Evolutionary conservation across 768 basidiomycete species (phyloP).

Genomic region (Lactarius akahatsu): DNA sequence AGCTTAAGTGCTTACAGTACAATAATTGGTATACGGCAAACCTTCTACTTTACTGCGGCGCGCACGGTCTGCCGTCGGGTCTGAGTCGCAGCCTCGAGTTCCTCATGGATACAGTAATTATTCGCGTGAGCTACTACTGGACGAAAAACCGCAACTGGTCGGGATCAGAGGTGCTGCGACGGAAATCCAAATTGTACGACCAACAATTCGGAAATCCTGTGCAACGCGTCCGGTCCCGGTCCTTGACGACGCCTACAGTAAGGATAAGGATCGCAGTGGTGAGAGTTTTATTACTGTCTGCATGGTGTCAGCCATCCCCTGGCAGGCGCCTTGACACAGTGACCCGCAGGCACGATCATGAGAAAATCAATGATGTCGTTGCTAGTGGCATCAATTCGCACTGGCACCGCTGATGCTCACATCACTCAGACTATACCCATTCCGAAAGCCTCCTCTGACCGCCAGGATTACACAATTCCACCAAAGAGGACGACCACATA

Average conservation of each 20-base stretch:
- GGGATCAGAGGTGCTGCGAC: neutral
- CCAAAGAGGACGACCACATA: neutral
- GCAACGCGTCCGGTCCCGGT: neutral
- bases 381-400: neutral
- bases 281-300: neutral
- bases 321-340: neutral
- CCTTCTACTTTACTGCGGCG: neutral
- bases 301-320: neutral
- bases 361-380: neutral
- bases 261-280: neutral
- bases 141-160: neutral
- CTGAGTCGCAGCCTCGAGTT: neutral
- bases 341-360: neutral
- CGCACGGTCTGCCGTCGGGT: neutral
- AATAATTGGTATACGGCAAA: neutral
- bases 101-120: neutral
- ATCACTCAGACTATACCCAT: neutral
- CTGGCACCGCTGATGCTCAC: neutral
- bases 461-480: neutral
- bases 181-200: neutral
- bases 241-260: neutral
- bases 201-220: neutral
- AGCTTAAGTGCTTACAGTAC: neutral
- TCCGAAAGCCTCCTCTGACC: neutral
- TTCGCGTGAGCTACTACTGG: neutral